phyloP scores from a whole-genome alignment of 23 red algal genomes.

The Rhodosorus marinus region DNA sequence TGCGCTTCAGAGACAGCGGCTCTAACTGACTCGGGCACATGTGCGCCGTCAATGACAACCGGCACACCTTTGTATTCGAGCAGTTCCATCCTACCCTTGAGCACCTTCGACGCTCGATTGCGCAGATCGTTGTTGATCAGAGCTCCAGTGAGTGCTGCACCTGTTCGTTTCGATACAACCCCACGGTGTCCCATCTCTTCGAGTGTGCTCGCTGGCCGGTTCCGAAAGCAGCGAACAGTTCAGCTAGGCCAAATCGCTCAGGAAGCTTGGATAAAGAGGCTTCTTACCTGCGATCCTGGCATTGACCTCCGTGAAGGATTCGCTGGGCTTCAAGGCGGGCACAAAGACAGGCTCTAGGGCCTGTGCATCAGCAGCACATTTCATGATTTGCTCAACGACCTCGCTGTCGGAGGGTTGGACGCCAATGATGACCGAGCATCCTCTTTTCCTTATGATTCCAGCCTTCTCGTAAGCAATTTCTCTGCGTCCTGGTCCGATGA shows the following conservation, averaged over 20 bases:
- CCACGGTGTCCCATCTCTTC: conserved; percentile 30
- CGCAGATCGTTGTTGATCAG: not conserved
- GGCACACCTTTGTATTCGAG: conserved; percentile 4
- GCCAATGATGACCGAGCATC: no score
- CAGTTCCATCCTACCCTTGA: no score
- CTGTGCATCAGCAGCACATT: no score
- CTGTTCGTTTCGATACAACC: not conserved
- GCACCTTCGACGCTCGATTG: not conserved
- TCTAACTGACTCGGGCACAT: conserved; percentile 40
- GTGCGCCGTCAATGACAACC: conserved; percentile 70
- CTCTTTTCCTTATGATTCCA: no score
- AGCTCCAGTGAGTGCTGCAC: not conserved
- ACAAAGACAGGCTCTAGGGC: no score
- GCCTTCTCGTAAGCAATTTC: conserved; percentile 97
- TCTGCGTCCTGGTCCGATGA: conserved; percentile 59
- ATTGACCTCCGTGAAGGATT: no score
- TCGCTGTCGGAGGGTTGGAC: no score
- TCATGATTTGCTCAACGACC: no score
- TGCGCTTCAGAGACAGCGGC: conserved; percentile 5
- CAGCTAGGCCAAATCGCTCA: no score
- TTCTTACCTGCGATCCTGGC: no score
- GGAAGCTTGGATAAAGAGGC: no score
- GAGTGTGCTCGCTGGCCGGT: conserved; percentile 12
- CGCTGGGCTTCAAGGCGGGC: no score
- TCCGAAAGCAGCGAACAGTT: conserved; percentile 1